Base-by-base conservation (phyloP, 1,284 basidiomycete species). In the Papiliotrema fonsecae region DNA sequence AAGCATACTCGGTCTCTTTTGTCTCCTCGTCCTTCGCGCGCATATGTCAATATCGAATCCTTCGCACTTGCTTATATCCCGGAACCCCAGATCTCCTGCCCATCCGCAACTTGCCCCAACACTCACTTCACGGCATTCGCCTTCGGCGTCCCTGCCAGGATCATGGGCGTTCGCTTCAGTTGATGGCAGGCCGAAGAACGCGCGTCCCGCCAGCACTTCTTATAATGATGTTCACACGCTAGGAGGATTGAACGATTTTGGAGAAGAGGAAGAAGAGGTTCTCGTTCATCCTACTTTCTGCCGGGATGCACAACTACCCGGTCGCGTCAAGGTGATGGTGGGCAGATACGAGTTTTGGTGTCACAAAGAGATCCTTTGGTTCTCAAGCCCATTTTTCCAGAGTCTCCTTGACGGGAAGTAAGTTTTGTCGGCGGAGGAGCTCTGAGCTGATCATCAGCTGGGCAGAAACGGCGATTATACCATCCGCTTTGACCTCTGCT, bases 381-480 rank as follows among this genome's bases (percentile, higher is more conserved):
- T 70, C 43, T 62, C 67, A 9, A 67, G 67, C 54, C 69, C 70
- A 3, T 72, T 72, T 58, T 72, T 72, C 57, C 59, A 67, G 41
- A 62, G 61, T 21, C 26, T 70, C 5, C 53, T 72, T 4, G 56
- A 66, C 34, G 70, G 69, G 21, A 61, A 57, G 69, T 72, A 49
- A 54, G 70, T 58, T 22, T 21, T 19, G 22, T 25, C 13, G 22
- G 35, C 28, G n/a, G 30, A 24, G 27, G 42, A 26, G 24, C n/a
- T n/a, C 16, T 18, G 18, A 44, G 40, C 39, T 52, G 34, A 49
- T 25, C 18, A 27, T 32, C 22, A 71, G 67, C 42, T 70, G 67
- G 67, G 66, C 69, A 11, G 67, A 71, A 43, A 70, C 63, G 19
- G 56, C 38, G 21, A 32, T 32, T 18, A 30, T n/a, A 1, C 19